Evolutionary conservation across 768 basidiomycete genomes (phyloP), one percentile per base, ranked within the genome.

Genomic region (Lentinula sp.): DNA sequence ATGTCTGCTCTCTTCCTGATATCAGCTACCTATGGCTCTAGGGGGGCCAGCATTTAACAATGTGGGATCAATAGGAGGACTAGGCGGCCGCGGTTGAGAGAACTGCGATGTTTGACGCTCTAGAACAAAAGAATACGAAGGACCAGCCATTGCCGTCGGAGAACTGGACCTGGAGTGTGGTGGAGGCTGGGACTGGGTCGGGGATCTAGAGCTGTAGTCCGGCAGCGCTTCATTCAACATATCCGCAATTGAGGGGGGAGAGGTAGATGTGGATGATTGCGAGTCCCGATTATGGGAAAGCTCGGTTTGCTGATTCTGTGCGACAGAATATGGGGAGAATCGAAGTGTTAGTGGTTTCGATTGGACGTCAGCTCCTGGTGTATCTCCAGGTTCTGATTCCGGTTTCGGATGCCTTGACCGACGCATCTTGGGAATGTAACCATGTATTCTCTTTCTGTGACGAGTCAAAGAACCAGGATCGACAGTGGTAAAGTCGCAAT

Each of bases 391-490:
- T 11, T 43, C 56, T 31, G 18, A 40, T 6, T 57, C 16, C 7
- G 58, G 58, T 50, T 50, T 59, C 37, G 59, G 52, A 8, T 61
- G 59, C 15, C 59, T 49, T 31, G 51, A 49, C 16, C 43, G 37
- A 57, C 61, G 61, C 43, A 51, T 49, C 16, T 64, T 69, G 0
- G 66, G 68, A 21, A 52, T 51, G 18, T 71, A 63, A 3, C 56
- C 66, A 4, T 71, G 70, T 4, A 43, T 21, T 0, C 50, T 4
- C 37, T 62, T 65, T 4, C 69, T 65, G 39, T 71, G 70, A 11
- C 65, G 57, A 11, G 65, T 69, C 28, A 71, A 61, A 1, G 66
- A 65, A 6, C 64, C 68, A 2, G 70, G 69, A 45, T 71, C 69
- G 1, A 61, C 51, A 0, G 62, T 72, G 0, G 18, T 7, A 21